These are phyloP conservation scores for Colletotrichum lupini DNA, from an alignment of 2,329 filamentous ascomycete species.

Conservation along the genomic window DNA sequence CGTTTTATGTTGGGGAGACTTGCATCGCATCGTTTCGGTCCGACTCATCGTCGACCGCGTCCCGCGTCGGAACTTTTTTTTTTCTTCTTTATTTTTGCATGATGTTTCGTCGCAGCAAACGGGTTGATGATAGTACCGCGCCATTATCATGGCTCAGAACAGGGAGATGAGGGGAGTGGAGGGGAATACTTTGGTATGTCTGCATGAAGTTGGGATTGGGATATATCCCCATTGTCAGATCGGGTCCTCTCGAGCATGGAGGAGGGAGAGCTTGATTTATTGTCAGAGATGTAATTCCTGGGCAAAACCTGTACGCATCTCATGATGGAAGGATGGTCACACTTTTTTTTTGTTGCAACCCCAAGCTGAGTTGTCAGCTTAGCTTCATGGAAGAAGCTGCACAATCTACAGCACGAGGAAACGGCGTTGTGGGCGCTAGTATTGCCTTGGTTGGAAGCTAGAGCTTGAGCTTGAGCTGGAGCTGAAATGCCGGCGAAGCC, in stretches of 20 bases:
- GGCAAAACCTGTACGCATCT: background rate
- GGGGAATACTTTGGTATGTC: background rate
- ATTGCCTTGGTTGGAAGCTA: background rate
- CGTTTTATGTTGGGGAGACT: background rate
- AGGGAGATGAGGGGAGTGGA: background rate
- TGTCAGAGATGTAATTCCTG: slow-evolving; percentile 4
- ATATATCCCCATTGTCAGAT: background rate
- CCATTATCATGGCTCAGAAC: background rate
- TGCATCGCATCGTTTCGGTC: background rate
- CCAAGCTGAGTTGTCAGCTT: background rate
- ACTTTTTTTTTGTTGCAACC: background rate
- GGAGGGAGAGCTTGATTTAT: slow-evolving; percentile 2
- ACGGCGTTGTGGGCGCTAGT: slow-evolving; percentile 23
- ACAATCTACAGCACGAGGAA: slow-evolving; percentile 16
- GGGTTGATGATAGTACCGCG: background rate
- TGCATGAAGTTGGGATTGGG: background rate
- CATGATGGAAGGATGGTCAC: background rate
- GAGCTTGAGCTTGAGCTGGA: background rate
- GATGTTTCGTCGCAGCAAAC: background rate
- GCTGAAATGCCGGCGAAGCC: background rate
- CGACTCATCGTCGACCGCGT: background rate
- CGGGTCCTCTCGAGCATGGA: background rate
- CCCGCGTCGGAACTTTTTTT: background rate
- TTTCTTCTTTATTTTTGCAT: background rate
- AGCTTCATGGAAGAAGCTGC: background rate